Base-by-base conservation (phyloP, 192 early-diverging fungal genomes). In the Jimgerdemannia lactiflua region DNA sequence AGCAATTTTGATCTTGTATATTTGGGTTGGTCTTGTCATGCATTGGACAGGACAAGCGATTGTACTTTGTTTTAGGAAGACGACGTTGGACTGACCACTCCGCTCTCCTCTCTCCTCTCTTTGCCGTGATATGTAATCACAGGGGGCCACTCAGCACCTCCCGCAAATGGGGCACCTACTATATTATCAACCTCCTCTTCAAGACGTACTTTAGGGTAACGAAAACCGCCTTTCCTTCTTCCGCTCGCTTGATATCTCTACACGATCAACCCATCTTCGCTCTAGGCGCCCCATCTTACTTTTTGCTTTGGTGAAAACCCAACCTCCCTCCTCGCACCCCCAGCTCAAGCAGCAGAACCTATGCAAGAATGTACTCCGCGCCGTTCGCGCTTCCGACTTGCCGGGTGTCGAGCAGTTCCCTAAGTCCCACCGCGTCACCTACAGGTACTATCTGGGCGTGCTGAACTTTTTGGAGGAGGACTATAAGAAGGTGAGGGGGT, bases 141-240 rank as follows among this genome's bases (percentile, higher is more conserved):
- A 41, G 29, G 9, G 40, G 67, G 40, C 19, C 19, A 14, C 19
- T 68, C 67, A 18, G 6, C 54, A 65, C 86, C 39, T 96, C 96
- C 14, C 87, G 95, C 42, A 96, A 96, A 76, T 97, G 94, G 95
- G 98, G 98, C 7, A 95, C 94, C 4, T 99, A 96, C 80, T 92
- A 86, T 71, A 89, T 98, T 76, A 91, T 89, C 65, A 94, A 93
- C 70, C 82, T 98, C 0, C 81, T 98, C 8, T 95, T 99, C 79
- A 87, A 88, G 67, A 93, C 93, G 3, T 98, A 98, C 71, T 93
- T 96, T 75, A 89, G 90, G 80, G 94, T 95, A 83, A 74, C 79
- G 39, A 29, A 29, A 29, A 29, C 29, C 29, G 0, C 29, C 29
- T 29, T 29, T 29, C 29, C 29, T 29, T 29, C 29, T 1, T 29